Evolutionary conservation across 768 basidiomycete species (phyloP).

Genomic region (Lactarius hatsudake): DNA sequence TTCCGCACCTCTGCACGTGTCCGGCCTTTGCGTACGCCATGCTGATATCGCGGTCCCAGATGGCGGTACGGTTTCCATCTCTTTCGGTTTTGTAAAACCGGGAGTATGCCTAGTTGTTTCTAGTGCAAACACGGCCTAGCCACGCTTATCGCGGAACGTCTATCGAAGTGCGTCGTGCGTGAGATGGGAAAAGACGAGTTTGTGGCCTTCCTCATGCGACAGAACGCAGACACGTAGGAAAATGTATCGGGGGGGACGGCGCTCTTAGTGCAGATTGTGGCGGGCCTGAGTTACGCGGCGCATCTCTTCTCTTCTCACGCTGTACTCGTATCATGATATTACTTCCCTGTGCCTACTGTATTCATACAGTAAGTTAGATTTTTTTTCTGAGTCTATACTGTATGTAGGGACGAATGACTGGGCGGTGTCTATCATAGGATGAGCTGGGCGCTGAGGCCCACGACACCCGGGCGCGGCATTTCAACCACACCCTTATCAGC

Average conservation of each 20-base stretch:
- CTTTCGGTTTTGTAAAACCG: background rate
- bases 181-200: constrained; percentile 48
- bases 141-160: constrained; percentile 52
- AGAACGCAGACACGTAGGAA: constrained; percentile 6
- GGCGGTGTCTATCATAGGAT: too few relatives aligned
- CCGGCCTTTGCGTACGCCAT: constrained; percentile 69
- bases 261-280: background rate
- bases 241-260: background rate
- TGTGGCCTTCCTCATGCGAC: constrained; percentile 33
- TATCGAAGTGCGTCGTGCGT: constrained; percentile 52
- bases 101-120: background rate
- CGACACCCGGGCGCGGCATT: too few relatives aligned
- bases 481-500: too few relatives aligned
- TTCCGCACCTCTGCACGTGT: constrained; percentile 62
- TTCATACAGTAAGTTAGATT: too few relatives aligned
- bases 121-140: constrained; percentile 85
- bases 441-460: too few relatives aligned
- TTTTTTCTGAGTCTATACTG: too few relatives aligned
- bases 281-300: too few relatives aligned
- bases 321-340: too few relatives aligned
- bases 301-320: too few relatives aligned
- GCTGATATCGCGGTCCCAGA: constrained; percentile 54
- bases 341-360: too few relatives aligned
- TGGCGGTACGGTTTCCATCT: constrained; percentile 49
- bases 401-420: too few relatives aligned